Evolutionary conservation across 306 rosid genomes (phyloP).

Genomic region (Acacia melanoxylon): DNA sequence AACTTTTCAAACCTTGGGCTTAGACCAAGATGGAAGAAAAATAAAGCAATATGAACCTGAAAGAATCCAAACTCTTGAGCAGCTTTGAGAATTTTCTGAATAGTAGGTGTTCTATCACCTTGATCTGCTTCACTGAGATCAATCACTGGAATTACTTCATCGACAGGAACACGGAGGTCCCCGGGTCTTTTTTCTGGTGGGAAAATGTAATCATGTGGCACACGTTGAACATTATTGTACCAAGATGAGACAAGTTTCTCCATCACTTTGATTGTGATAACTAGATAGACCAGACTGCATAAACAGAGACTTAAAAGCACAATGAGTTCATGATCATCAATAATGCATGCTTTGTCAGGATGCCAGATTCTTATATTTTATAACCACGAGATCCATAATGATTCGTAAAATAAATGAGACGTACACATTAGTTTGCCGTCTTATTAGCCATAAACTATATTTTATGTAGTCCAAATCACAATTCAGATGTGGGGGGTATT

Average conservation of each 20-base stretch:
- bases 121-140: constrained; percentile 1
- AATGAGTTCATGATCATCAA: background rate
- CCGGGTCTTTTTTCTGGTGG: constrained; percentile 20
- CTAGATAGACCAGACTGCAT: background rate
- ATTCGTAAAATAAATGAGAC: background rate
- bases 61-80: constrained; percentile 18
- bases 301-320: background rate
- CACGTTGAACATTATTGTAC: background rate
- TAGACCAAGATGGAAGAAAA: background rate
- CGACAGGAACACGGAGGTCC: background rate
- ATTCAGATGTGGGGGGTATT: background rate
- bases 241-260: constrained; percentile 9
- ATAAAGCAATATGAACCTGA: background rate
- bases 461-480: background rate
- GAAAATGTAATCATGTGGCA: background rate
- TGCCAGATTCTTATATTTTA: background rate
- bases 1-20: background rate
- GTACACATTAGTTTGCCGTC: background rate
- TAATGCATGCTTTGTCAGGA: background rate
- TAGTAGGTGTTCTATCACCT: background rate
- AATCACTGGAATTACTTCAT: constrained; percentile 6
- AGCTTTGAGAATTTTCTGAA: constrained; percentile 4
- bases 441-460: background rate
- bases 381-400: background rate
- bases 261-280: background rate